Base-by-base conservation (phyloP, 73 alveolate species). In the Symbiodinium pilosum region DNA sequence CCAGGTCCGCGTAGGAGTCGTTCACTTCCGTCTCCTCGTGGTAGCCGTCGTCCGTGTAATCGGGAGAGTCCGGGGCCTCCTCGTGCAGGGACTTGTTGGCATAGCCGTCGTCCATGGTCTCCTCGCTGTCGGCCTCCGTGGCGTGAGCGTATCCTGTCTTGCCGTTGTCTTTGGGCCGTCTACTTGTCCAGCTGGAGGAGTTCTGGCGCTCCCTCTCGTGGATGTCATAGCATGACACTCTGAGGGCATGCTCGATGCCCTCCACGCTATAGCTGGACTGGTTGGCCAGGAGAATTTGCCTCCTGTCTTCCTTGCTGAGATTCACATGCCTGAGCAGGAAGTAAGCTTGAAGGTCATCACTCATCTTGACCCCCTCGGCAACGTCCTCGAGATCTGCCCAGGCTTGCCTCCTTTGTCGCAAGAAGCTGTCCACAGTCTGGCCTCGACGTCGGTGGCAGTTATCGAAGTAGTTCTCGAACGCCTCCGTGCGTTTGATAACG, bases 391-490 rank as follows among this genome's bases (percentile, higher is more conserved):
- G 95, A 30, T 88, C 95, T 26, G 36, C 9, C 95, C 95, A 88
- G 24, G 56, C 95, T 28, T 88, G 95, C n/a, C 3, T 41, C 71
- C 44, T 64, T 2, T 64, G 44, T 0, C 95, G 68, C 1, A 87
- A 59, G 36, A 54, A 87, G 28, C 84, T 21, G 42, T 87, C 94
- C 8, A 88, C 30, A 14, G 95, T 18, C 38, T 56, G 44, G 0
- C 95, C 95, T 11, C 43, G 9, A n/a, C 32, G 38, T 24, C 95
- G 54, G 86, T 18, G 16, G 73, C 86, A 26, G 36, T 11, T 36
- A 28, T 88, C 95, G 39, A 88, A 64, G 95, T 38, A 88, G 39
- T 56, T 36, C 28, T 88, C 95, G 40, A 88, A 88, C 11, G 95
- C 95, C 54, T 88, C 95, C 2, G 95, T 88, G 73, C 64, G 56